phyloP scores from a whole-genome alignment of 202 grass and related monocot genomes.

The Zizania palustris region DNA sequence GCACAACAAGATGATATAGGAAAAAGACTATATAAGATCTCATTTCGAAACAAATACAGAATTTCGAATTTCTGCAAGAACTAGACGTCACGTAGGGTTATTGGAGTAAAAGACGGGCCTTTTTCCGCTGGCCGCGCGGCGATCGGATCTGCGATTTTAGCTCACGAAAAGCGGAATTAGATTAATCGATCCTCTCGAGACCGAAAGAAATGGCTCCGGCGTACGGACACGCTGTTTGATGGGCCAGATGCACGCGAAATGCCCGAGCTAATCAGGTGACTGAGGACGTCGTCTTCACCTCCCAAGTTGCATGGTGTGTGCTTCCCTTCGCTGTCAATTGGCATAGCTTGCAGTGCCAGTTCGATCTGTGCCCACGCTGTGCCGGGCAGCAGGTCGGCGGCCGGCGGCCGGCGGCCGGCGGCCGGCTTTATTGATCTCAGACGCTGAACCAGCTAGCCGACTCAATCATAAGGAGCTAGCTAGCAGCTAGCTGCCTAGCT shows the following conservation, averaged over 20 bases:
- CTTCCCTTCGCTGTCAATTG: neutral
- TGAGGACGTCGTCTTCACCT: conserved; percentile 54
- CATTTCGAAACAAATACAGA: no score
- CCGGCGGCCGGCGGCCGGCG: neutral
- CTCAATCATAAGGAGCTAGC: conserved; percentile 18
- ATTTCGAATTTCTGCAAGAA: no score
- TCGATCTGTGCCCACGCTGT: conserved; percentile 5
- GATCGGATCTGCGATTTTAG: neutral
- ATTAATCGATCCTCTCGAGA: conserved; percentile 36
- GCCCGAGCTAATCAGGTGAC: conserved; percentile 23
- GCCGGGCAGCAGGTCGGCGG: neutral
- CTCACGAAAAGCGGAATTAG: neutral
- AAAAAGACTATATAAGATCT: no score
- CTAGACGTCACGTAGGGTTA: neutral
- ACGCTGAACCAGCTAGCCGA: neutral
- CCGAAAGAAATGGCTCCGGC: conserved; percentile 39
- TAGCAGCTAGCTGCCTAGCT: no score
- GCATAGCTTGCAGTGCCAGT: conserved; percentile 33
- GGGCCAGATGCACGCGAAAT: conserved; percentile 23
- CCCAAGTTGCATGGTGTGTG: neutral
- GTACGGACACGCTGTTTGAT: conserved; percentile 17
- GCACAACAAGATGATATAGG: no score
- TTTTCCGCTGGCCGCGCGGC: neutral
- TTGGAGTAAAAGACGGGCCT: neutral
- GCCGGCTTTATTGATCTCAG: neutral